These are phyloP conservation scores for Fomitopsis schrenkii DNA, from an alignment of 1,284 basidiomycete genomes.

Conservation along the genomic window DNA sequence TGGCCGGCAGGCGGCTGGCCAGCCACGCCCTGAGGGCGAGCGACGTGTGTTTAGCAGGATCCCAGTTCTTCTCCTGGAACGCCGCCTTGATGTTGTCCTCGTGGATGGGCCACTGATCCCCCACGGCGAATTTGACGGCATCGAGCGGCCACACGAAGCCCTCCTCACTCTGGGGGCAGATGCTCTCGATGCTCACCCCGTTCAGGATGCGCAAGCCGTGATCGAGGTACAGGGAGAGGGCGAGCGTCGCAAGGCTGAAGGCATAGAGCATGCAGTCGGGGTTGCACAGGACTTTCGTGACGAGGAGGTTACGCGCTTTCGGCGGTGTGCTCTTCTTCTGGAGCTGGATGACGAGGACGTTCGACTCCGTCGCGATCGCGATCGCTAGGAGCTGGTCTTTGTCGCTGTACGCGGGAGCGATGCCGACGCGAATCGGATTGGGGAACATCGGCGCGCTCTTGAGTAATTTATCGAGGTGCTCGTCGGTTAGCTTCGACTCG, in stretches of 20 bases:
- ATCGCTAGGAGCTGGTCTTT: constrained; percentile 23
- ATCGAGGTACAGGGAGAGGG: constrained; percentile 38
- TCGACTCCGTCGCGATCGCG: constrained; percentile 18
- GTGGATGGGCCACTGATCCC: constrained; percentile 29
- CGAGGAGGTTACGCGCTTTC: constrained; percentile 20
- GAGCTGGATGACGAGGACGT: constrained; percentile 26
- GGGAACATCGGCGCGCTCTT: constrained; percentile 1
- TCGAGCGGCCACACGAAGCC: constrained; percentile 35
- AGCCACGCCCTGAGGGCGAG: constrained; percentile 26
- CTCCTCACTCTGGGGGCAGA: constrained; percentile 7
- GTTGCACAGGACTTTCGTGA: constrained; percentile 23
- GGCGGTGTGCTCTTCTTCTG: constrained; percentile 15
- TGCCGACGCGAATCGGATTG: constrained; percentile 19
- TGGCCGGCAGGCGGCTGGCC: constrained; percentile 15
- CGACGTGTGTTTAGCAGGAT: constrained; percentile 6
- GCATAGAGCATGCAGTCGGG: constrained; percentile 27
- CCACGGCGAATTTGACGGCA: constrained; percentile 42
- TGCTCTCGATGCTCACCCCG: constrained; percentile 52
- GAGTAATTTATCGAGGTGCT: constrained; percentile 15
- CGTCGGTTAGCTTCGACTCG: constrained; percentile 16
- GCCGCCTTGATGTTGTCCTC: constrained; percentile 36
- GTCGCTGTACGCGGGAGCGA: constrained; percentile 25
- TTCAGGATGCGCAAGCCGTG: constrained; percentile 33
- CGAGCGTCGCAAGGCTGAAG: constrained; percentile 43
- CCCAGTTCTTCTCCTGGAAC: constrained; percentile 29